Percentiles rank a stretch among this genome's conserved stretches.
phyloP scores from a whole-genome alignment of 2,329 filamentous ascomycete species.

The Alternaria atra region DNA sequence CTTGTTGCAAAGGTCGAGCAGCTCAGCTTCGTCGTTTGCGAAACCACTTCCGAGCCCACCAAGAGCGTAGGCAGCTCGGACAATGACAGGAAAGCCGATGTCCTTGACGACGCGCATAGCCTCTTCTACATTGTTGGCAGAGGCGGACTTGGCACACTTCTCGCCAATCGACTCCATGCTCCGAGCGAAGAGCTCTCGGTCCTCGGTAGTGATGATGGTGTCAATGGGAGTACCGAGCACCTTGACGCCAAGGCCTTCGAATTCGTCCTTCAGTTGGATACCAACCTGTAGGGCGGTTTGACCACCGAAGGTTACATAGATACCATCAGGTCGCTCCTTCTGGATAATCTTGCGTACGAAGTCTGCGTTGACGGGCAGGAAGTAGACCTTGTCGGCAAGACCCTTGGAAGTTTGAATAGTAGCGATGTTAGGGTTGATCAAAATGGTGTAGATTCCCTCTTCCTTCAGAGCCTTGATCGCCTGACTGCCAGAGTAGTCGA shows the following conservation, averaged over 20 bases:
- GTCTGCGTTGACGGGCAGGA: slow-evolving; percentile 94
- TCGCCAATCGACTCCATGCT: slow-evolving; percentile 99
- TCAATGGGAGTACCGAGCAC: slow-evolving; percentile 96
- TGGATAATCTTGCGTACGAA: slow-evolving; percentile 98
- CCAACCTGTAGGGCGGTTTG: slow-evolving; percentile 97
- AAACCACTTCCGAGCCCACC: slow-evolving; percentile 96
- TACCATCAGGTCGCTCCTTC: slow-evolving; percentile 92
- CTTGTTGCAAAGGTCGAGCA: slow-evolving; percentile 89
- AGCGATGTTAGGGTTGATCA: slow-evolving; percentile 99
- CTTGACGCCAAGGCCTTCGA: slow-evolving; percentile 88
- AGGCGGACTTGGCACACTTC: slow-evolving; percentile 97
- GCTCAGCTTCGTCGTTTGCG: slow-evolving; percentile 83
- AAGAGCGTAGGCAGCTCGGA: slow-evolving; percentile 93
- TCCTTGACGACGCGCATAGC: slow-evolving; percentile 86
- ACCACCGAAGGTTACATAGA: slow-evolving; percentile 97
- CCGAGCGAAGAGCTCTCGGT: slow-evolving; percentile 94
- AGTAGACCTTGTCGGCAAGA: slow-evolving; percentile 98
- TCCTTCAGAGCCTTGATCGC: slow-evolving; percentile 98
- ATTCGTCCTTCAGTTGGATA: slow-evolving; percentile 97
- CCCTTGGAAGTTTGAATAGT: slow-evolving; percentile 99
- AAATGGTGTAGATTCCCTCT: slow-evolving; percentile 95
- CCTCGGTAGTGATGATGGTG: slow-evolving; percentile 98
- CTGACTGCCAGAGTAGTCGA: slow-evolving; percentile 98
- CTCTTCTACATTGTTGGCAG: slow-evolving; percentile 87
- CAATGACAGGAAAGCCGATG: slow-evolving; percentile 96